Base-by-base conservation (phyloP, 495 filamentous ascomycete genomes). In the Lasiosphaeriaceae sp. region DNA sequence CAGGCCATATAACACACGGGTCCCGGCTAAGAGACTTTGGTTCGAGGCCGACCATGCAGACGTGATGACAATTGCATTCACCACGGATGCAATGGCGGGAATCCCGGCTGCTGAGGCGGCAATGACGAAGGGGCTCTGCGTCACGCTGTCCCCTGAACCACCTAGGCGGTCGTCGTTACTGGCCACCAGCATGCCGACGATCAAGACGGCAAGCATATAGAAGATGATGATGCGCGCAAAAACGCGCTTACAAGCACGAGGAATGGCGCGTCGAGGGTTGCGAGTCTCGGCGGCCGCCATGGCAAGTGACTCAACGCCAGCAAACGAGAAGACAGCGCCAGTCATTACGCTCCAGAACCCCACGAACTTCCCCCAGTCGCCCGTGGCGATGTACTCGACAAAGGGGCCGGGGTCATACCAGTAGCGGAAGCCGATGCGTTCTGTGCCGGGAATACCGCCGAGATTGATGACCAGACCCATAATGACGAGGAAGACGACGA, bases 271-370 rank as follows among this genome's bases (percentile, higher is more conserved):
- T 58, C 85, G 75, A 2, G 87, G 87, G 58, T 90, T 88, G 52
- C 83, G 77, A 6, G 87, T 89, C 73, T 92, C 88, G 47, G 84
- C 86, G 1, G 87, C 86, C 6, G 88, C 87, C 59, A 91, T 82
- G 24, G 82, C 82, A 0, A 83, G 74, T 35, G 76, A 80, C 61
- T 80, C 77, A 22, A 85, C 74, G 21, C 82, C 83, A 1, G 81
- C 75, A 56, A 83, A 86, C 0, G 74, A 77, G 66, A 83, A 86
- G 5, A 83, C 80, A 12, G 82, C 82, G 46, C 78, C 82, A 7
- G 71, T 82, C 71, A 85, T 77, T 31, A 83, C 80, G 20, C 74
- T 73, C 80, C 81, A 84, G 62, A 81, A 86, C 0, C 82, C 83
- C 5, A 85, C 70, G 47, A 86, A 85, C 2, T 65, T 73, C 2